phyloP scores from a whole-genome alignment of 208 protist species.

The Acanthamoeba lenticulata region DNA sequence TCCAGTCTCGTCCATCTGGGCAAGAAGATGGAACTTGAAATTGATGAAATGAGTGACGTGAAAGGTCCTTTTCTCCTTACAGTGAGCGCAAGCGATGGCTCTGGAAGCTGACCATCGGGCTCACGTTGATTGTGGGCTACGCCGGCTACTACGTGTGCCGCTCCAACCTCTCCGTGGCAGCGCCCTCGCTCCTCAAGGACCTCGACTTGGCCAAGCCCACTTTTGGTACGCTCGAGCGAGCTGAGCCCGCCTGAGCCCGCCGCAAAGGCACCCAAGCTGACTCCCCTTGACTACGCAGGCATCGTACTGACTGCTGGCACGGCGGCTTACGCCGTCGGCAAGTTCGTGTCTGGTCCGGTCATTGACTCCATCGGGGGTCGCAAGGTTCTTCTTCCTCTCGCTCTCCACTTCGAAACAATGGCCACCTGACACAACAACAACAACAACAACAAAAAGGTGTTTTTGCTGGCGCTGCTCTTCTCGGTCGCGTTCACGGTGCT shows the following conservation, averaged over 20 bases:
- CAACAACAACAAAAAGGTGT: not conserved
- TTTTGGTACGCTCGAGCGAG: not conserved
- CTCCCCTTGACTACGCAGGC: not conserved
- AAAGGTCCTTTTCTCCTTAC: no score
- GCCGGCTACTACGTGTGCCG: conserved; percentile 63
- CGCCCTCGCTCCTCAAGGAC: not conserved
- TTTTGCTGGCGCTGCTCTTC: conserved; percentile 27
- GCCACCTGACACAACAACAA: not conserved
- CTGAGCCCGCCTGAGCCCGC: no score
- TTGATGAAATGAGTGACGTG: no score
- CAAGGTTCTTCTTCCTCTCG: not conserved
- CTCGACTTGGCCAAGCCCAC: conserved; percentile 3
- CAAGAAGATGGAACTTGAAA: no score
- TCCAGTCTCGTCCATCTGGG: no score
- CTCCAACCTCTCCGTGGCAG: conserved; percentile 50
- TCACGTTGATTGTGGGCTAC: conserved; percentile 33
- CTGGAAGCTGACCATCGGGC: conserved; percentile 37
- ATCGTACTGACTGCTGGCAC: conserved; percentile 53
- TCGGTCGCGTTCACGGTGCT: not conserved
- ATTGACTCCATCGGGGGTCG: conserved; percentile 40
- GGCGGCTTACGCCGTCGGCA: conserved; percentile 50
- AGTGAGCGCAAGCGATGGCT: not conserved
- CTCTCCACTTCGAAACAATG: not conserved
- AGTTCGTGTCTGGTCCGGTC: conserved; percentile 18
- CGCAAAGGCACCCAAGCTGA: not conserved